phyloP scores from a whole-genome alignment of 139 green algal genomes.

The Monoraphidium neglectum region DNA sequence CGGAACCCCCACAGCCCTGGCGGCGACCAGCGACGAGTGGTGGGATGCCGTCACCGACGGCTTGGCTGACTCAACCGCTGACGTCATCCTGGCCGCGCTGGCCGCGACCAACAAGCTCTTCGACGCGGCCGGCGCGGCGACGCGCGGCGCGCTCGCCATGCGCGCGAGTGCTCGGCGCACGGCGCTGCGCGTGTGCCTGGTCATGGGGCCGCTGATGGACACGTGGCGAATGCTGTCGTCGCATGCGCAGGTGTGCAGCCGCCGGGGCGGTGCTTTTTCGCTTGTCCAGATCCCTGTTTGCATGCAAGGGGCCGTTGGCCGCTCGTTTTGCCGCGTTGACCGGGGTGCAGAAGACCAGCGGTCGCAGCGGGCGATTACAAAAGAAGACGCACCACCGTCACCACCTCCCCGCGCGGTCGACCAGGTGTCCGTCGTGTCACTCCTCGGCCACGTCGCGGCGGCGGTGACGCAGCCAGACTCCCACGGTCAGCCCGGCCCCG shows the following conservation, averaged over 20 bases:
- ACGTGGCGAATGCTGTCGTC: conserved; percentile 29
- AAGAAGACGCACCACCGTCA: too few relatives aligned
- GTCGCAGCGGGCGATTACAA: too few relatives aligned
- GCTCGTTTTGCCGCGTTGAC: too few relatives aligned
- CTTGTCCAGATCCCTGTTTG: too few relatives aligned
- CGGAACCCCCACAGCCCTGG: not conserved
- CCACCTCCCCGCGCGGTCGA: too few relatives aligned
- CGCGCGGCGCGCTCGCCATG: conserved; percentile 5
- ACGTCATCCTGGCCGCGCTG: conserved; percentile 15
- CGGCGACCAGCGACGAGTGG: conserved; percentile 12
- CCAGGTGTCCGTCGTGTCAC: too few relatives aligned
- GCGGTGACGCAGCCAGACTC: not conserved
- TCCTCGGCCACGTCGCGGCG: conserved; percentile 23
- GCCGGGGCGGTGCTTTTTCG: too few relatives aligned
- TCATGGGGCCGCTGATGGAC: conserved; percentile 22
- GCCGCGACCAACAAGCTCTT: conserved; percentile 24
- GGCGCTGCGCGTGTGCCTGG: conserved; percentile 4
- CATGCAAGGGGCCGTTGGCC: too few relatives aligned
- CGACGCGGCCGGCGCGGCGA: conserved; percentile 2
- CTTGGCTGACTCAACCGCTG: conserved; percentile 25
- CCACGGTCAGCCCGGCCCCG: too few relatives aligned
- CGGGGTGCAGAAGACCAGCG: too few relatives aligned
- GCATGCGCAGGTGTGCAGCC: conserved; percentile 22
- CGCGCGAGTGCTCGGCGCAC: conserved; percentile 12
- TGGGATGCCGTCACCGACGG: conserved; percentile 25